Evolutionary conservation across 2,329 filamentous ascomycete genomes (phyloP), one percentile per base, ranked within the genome.

Genomic region (Colletotrichum plurivorum): DNA sequence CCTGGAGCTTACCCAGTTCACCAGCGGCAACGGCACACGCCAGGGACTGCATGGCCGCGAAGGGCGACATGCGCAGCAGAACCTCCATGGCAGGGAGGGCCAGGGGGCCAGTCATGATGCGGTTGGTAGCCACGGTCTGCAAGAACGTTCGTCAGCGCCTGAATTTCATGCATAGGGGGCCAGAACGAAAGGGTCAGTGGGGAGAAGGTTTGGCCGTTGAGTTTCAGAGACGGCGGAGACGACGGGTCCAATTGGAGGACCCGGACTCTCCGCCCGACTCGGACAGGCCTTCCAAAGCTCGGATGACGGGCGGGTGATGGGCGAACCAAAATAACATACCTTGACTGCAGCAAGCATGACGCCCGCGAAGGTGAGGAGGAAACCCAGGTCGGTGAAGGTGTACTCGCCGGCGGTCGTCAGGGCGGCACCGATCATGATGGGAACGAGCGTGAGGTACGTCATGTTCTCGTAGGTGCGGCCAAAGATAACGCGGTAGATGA

Each of bases 331-430:
- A 31, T 36, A 46, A 69, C 76, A 27, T 76, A 84, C 83, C 82
- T 91, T 91, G 77, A 86, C 72, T 16, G 85, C 83, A 27, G 87
- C 87, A 9, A 88, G 81, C 62, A 88, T 69, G 15, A 88, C 86
- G 63, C 87, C 87, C 8, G 88, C 76, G 31, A 87, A 82, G 27
- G 86, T 88, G 43, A 89, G 79, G 46, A 85, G 73, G 78, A 89
- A 88, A 16, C 89, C 89, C 16, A 85, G 78, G 25, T 84, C 78
- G n/a, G 87, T 88, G 75, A 89, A 89, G 73, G 86, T 88, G 82
- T 89, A 89, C 78, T 91, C 88, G 69, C 89, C 89, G 49, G 85
- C 85, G 2, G 88, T 90, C 41, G 87, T 88, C 72, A 91, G 82
- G 51, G 84, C 85, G 63, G 89, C 87, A 56, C 89, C 89, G 43